phyloP scores from a whole-genome alignment of 176 grass and related monocot species.

The Phoenix roebelenii region DNA sequence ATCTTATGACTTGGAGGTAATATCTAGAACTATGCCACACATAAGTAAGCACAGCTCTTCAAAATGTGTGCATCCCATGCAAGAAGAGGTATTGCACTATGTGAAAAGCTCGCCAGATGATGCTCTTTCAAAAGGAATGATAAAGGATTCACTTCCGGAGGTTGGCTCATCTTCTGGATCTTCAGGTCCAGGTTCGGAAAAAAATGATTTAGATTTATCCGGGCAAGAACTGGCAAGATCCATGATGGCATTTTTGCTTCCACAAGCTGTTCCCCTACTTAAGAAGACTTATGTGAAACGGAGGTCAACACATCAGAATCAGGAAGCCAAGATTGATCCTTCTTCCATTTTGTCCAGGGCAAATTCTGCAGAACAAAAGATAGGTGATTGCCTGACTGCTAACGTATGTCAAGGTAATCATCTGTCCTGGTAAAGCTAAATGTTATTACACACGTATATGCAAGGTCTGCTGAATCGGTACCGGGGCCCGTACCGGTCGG shows the following conservation, averaged over 20 bases:
- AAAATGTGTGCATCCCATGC: conserved; percentile 23
- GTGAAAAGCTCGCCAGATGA: conserved; percentile 27
- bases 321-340: conserved; percentile 16
- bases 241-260: conserved; percentile 86
- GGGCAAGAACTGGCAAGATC: conserved; percentile 58
- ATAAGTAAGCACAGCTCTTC: conserved; percentile 7
- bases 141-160: conserved; percentile 50
- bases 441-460: too few species aligned
- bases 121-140: conserved; percentile 25
- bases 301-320: conserved; percentile 40
- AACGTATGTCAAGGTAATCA: conserved; percentile 44
- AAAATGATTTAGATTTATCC: conserved; percentile 39
- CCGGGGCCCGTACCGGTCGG: too few species aligned
- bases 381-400: conserved; percentile 21
- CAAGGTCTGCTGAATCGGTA: too few species aligned
- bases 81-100: conserved; percentile 13
- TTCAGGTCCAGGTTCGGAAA: conserved; percentile 68
- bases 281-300: conserved; percentile 48
- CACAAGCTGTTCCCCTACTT: conserved; percentile 73
- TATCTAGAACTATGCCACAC: conserved; percentile 4
- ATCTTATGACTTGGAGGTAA: not conserved
- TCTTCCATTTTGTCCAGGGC: not conserved
- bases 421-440: not conserved
- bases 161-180: conserved; percentile 36
- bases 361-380: conserved; percentile 9